Conservation (phyloP, 306 rosid species). For the Adenanthera pavonina region DNA sequence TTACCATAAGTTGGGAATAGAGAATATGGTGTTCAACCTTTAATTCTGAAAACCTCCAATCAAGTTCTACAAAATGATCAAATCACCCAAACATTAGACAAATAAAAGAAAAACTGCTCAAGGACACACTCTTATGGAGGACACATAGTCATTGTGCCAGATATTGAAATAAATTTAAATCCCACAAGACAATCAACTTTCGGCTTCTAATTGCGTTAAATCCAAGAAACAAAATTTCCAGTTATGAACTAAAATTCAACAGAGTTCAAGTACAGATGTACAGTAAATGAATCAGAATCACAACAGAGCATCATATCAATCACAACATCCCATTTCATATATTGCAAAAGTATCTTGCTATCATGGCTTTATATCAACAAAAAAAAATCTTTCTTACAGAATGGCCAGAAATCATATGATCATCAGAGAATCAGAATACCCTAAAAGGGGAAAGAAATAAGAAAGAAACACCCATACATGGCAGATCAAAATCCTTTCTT, state of each 20-base stretch:
- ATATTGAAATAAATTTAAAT: too few relatives aligned
- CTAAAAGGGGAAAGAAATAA: neutral
- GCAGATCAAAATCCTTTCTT: slow-evolving; percentile 21
- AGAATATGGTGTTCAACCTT: slow-evolving; percentile 9
- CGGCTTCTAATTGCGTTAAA: neutral
- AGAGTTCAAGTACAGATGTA: neutral
- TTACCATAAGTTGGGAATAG: slow-evolving; percentile 28
- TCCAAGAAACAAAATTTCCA: neutral
- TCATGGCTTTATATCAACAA: neutral
- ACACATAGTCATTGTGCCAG: neutral
- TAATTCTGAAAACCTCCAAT: slow-evolving; percentile 35
- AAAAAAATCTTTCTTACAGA: neutral
- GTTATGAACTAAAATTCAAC: slow-evolving; percentile 6
- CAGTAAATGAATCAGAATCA: neutral
- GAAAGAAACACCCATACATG: slow-evolving; percentile 2
- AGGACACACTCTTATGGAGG: slow-evolving; percentile 2
- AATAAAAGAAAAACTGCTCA: neutral
- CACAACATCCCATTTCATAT: neutral
- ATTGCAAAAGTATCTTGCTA: neutral
- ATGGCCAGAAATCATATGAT: neutral
- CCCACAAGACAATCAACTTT: neutral
- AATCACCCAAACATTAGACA: slow-evolving; percentile 21
- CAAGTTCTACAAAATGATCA: slow-evolving; percentile 37
- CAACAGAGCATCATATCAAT: neutral
- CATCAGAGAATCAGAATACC: slow-evolving; percentile 20